Evolutionary conservation across 805 yeast species (phyloP).

Genomic region (Candida nemodendra): DNA sequence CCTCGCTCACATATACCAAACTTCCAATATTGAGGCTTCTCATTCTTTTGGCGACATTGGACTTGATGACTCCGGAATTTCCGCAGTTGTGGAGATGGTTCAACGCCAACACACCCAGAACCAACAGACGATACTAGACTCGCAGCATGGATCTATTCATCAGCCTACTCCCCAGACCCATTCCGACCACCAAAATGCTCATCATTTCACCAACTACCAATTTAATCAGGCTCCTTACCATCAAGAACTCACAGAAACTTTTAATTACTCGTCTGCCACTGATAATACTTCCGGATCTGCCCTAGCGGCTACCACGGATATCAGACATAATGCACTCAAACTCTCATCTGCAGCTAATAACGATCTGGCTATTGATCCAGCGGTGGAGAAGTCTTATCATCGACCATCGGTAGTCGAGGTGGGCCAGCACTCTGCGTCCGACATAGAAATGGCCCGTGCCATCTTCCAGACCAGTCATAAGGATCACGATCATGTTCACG

Average conservation of each 20-base stretch:
- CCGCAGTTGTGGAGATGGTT: constrained; percentile 62
- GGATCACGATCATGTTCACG: not conserved
- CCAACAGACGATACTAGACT: constrained; percentile 2
- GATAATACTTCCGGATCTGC: constrained; percentile 52
- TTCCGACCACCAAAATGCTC: constrained; percentile 19
- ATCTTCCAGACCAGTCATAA: constrained; percentile 7
- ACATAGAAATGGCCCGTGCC: constrained; percentile 16
- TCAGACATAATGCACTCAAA: constrained; percentile 38
- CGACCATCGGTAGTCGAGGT: not conserved
- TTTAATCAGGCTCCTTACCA: constrained; percentile 15
- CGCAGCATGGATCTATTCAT: not conserved
- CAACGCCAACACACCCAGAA: constrained; percentile 31
- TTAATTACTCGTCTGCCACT: constrained; percentile 7
- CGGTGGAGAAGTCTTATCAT: constrained; percentile 2
- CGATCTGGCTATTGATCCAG: constrained; percentile 9
- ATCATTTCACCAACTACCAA: constrained; percentile 10
- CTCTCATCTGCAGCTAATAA: not conserved
- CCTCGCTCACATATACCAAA: constrained; percentile 13
- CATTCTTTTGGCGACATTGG: constrained; percentile 38
- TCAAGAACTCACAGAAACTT: constrained; percentile 6
- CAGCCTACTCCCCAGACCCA: constrained; percentile 7
- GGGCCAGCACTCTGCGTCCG: constrained; percentile 4
- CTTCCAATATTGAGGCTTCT: constrained; percentile 30
- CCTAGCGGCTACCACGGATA: constrained; percentile 61
- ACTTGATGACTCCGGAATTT: constrained; percentile 37